Evolutionary conservation across 2,329 filamentous ascomycete species (phyloP), one percentile per base, ranked within the genome.

Genomic region (Beauveria sp.): DNA sequence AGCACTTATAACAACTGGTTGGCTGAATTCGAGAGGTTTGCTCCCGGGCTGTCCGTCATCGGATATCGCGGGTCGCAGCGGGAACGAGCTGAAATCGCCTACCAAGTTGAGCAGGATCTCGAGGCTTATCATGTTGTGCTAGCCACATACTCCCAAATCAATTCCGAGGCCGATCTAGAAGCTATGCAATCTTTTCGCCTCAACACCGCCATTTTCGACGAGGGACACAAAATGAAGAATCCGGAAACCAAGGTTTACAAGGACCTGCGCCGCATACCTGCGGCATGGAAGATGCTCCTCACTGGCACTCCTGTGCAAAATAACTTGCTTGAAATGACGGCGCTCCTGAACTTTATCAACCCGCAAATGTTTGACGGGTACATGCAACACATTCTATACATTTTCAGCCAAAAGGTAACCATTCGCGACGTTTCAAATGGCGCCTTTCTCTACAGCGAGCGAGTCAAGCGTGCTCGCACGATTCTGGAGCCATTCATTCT

Each of bases 1-100:
- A 96, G 93, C 1, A 97, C 93, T 0, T 83, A 96, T 69, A 93
- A 96, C 70, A 99, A 99, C 71, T 99, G 95, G 95, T 83, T 96
- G 56, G 85, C 87, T 56, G 95, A 99, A 72, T 96, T 99, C 69
- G 79, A 88, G 64, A 88, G 85, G 53, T 99, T 99, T 73, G 93
- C 93, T 6, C 91, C 91, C 0, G 79, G 79, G 1, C 75, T 99
- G 31, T 83, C 81, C 0, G 88, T 97, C 40, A 91, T 83, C 82
- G 91, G 85, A 2, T 86, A 86, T 68, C 76, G 78, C 65, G 91
- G 91, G 18, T 79, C 79, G 6, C 87, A 91, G 69, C 77, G 79
- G 3, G 86, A 88, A 67, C 85, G 90, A 52, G 83, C 81, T 54
- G 80, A 83, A 63, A 87, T 93, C 63, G 88, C 88, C 10, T 82